Percentiles rank a stretch among this genome's conserved stretches.
These are phyloP conservation scores for Calonectria ilicicola DNA, from an alignment of 2,329 filamentous ascomycete genomes.

Conservation along the genomic window DNA sequence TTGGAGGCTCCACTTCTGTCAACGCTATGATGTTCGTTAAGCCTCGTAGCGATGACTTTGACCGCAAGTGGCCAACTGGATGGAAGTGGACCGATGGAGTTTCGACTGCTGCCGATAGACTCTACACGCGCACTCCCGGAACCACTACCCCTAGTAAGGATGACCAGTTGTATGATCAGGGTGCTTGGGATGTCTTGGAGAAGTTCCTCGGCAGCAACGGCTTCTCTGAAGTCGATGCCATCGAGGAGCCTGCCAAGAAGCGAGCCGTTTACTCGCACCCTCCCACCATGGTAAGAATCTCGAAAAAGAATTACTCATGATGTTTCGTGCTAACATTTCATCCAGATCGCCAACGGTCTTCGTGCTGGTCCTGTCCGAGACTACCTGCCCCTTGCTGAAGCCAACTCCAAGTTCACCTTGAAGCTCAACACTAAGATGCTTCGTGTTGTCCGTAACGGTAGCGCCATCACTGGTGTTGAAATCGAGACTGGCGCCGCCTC, in stretches of 20 bases:
- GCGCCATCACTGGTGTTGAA: conserved; percentile 75
- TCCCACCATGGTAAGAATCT: conserved; percentile 52
- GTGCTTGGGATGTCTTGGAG: conserved; percentile 73
- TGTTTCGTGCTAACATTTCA: background rate
- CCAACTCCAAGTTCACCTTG: conserved; percentile 74
- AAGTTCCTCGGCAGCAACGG: conserved; percentile 69
- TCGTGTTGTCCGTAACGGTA: conserved; percentile 72
- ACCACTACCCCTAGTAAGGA: conserved; percentile 75
- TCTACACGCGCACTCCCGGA: conserved; percentile 78
- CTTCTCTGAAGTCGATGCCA: conserved; percentile 73
- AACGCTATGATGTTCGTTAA: conserved; percentile 79
- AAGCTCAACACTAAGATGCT: conserved; percentile 76
- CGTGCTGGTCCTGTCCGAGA: conserved; percentile 78
- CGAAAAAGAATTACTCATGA: too few relatives aligned
- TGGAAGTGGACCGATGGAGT: conserved; percentile 76
- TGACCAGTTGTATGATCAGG: conserved; percentile 74
- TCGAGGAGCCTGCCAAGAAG: conserved; percentile 74
- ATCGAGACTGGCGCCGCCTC: conserved; percentile 70
- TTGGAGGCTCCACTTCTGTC: conserved; percentile 75
- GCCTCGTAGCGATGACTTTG: conserved; percentile 75
- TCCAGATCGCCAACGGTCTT: conserved; percentile 76
- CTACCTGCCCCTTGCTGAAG: conserved; percentile 73
- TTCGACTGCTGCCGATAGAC: conserved; percentile 66
- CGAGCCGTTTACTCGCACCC: conserved; percentile 70
- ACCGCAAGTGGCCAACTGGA: conserved; percentile 77